phyloP scores from a whole-genome alignment of 768 basidiomycete genomes.

The Lyophyllum atratum region DNA sequence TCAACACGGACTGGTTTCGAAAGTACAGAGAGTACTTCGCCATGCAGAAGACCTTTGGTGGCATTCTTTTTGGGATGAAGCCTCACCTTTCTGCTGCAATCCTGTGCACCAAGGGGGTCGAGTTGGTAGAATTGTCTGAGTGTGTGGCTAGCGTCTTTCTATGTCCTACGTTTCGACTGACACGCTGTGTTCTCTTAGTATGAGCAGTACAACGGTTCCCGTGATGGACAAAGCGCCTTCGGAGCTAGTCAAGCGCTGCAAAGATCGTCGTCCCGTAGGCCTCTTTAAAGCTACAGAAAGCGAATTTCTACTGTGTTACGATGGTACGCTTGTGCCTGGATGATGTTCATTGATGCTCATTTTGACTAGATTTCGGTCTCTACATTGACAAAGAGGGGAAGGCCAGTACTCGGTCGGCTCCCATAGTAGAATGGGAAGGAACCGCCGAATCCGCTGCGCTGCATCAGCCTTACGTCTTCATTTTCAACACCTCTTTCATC shows the following conservation, averaged over 20 bases:
- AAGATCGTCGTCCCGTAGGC: conserved; percentile 82
- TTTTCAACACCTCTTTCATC: conserved; percentile 89
- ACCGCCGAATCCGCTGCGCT: conserved; percentile 87
- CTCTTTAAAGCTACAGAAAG: conserved; percentile 92
- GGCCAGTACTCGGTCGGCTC: conserved; percentile 63
- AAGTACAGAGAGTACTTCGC: conserved; percentile 91
- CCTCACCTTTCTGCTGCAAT: conserved; percentile 68
- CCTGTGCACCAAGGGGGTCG: conserved; percentile 90
- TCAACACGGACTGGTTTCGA: conserved; percentile 92
- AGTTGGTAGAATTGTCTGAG: conserved; percentile 95
- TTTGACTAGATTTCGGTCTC: conserved; percentile 77
- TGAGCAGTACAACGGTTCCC: conserved; percentile 83
- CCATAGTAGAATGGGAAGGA: conserved; percentile 92
- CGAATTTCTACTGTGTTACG: conserved; percentile 92
- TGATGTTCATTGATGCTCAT: background rate
- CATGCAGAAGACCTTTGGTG: conserved; percentile 82
- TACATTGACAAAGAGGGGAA: conserved; percentile 93
- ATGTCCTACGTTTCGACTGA: conserved; percentile 32
- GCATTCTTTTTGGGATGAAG: conserved; percentile 78
- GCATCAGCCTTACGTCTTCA: conserved; percentile 85
- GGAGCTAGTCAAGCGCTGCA: conserved; percentile 78
- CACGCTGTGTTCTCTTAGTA: conserved; percentile 31
- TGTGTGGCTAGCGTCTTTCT: conserved; percentile 37
- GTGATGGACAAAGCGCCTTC: conserved; percentile 61
- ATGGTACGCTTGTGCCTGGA: conserved; percentile 58